Evolutionary conservation across 169 alveolate genomes (phyloP), one percentile per base, ranked within the genome.

Genomic region (Theileria luwenshuni): DNA sequence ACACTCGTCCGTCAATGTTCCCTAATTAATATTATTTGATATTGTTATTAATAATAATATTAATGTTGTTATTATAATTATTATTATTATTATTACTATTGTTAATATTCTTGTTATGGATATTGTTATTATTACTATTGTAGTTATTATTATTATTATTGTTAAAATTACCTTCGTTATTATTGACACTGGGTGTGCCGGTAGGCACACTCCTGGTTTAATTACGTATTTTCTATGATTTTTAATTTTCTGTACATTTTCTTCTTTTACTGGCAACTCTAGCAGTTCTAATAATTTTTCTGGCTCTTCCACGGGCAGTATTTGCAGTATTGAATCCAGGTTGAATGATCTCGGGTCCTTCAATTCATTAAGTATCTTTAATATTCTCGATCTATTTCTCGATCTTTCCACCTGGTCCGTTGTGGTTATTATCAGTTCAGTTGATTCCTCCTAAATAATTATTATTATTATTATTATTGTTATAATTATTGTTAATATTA

Each of bases 221-320:
- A 79, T 47, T 17, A 71, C 38, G 32, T 60, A 79, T 7, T 58
- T 59, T 30, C 60, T 52, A 23, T 62, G 67, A 25, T 25, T 23
- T 8, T 21, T 38, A 12, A 79, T 30, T 67, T 43, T 49, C 30
- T 79, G 64, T 6, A 79, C 27, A 30, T 79, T 79, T 5, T 70
- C 69, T n/a, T 30, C 32, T 43, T 28, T 33, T 0, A 41, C 71
- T 21, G 65, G 41, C 23, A 79, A 21, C 0, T 47, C 68, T 32
- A 79, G 33, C 19, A 76, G 58, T 17, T 69, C 54, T 21, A 79
- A 72, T 33, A 79, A 38, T 12, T 33, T 42, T 23, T n/a, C 30
- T 0, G 83, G 72, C 21, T 79, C 73, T 56, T 35, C 64, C 1
- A 79, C 23, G n/a, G 87, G 87, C 51, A 42, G 73, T 5, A 79